phyloP scores from a whole-genome alignment of 148 eudicot species.

The Fallopia convolvulus region DNA sequence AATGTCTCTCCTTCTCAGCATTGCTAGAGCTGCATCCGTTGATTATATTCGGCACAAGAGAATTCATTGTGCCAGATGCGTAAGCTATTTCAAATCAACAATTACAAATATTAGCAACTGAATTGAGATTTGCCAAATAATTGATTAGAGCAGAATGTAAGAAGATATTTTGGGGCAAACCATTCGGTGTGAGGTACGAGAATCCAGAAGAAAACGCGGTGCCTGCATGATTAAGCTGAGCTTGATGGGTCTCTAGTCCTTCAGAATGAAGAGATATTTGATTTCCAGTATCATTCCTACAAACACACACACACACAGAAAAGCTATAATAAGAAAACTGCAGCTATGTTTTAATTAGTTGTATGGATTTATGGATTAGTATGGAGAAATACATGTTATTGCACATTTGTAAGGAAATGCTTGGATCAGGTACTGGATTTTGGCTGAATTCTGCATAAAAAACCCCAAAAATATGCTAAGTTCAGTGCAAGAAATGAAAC shows the following conservation, averaged over 20 bases:
- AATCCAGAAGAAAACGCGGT: not conserved
- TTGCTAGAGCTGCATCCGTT: not conserved
- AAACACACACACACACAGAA: not conserved
- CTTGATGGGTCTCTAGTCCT: not conserved
- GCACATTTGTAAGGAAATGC: constrained; percentile 7
- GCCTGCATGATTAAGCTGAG: not conserved
- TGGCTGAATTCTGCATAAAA: constrained; percentile 1
- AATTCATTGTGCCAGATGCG: not conserved
- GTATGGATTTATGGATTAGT: not conserved
- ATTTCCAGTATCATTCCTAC: not conserved
- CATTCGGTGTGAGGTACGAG: not conserved
- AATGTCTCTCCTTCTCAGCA: not conserved
- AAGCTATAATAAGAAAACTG: not conserved
- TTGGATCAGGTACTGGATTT: not conserved
- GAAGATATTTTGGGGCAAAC: not conserved
- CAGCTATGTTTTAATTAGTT: not conserved
- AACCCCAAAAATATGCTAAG: not conserved
- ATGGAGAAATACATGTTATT: not conserved
- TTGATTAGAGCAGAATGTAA: not conserved
- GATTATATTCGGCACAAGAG: not conserved
- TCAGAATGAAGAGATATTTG: not conserved
- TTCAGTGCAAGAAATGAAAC: not conserved
- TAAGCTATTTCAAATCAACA: not conserved
- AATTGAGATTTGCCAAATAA: not conserved
- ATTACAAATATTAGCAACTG: not conserved